Evolutionary conservation across 306 rosid species (phyloP).

Genomic region (Medicago truncatula): MtrunA17r5.0-ANR NC_053046.1:36945001-36945500

Average conservation of each 20-base stretch:
- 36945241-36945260: constrained; percentile 2
- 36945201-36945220: background rate
- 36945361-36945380: constrained; percentile 32
- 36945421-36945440: constrained; percentile 32
- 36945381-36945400: constrained; percentile 38
- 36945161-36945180: too few relatives aligned
- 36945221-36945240: background rate
- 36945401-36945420: constrained; percentile 25
- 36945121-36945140: too few relatives aligned
- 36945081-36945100: too few relatives aligned
- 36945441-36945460: background rate
- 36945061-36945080: too few relatives aligned
- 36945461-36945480: too few relatives aligned
- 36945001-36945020: too few relatives aligned
- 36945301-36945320: constrained; percentile 47
- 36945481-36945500: too few relatives aligned
- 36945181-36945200: too few relatives aligned
- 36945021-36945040: too few relatives aligned
- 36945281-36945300: constrained; percentile 48
- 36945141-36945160: too few relatives aligned
- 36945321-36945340: constrained; percentile 23
- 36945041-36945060: too few relatives aligned
- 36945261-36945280: constrained; percentile 10
- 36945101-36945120: too few relatives aligned
- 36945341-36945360: constrained; percentile 32